Percentiles rank a stretch among this genome's conserved stretches.
Evolutionary conservation across 441 rosid genomes (phyloP).

Genomic region (Lepidium campestre): DNA sequence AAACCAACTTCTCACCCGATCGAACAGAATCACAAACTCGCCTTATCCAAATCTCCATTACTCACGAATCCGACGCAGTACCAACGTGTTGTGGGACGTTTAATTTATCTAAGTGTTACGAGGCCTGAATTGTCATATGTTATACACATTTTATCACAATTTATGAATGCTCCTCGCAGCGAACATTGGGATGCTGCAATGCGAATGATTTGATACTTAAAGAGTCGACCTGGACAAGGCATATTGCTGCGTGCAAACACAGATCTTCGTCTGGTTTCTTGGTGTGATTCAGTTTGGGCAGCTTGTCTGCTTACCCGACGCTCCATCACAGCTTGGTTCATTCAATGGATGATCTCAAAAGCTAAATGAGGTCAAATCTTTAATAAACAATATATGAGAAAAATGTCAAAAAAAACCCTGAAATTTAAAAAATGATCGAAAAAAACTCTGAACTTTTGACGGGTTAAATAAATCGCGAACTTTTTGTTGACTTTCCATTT

Average conservation of each 20-base stretch:
- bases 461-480: too few relatives aligned
- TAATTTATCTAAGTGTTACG: background rate
- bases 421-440: too few relatives aligned
- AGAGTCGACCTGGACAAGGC: background rate
- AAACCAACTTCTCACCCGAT: background rate
- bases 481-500: too few relatives aligned
- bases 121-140: background rate
- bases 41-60: rapidly evolving
- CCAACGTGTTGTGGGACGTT: background rate
- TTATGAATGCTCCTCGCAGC: background rate
- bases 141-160: background rate
- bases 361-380: too few relatives aligned
- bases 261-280: background rate
- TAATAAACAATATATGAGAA: too few relatives aligned
- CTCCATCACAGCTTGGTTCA: background rate
- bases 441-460: too few relatives aligned
- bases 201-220: background rate
- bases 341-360: too few relatives aligned
- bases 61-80: background rate
- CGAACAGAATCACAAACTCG: background rate
- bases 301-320: background rate
- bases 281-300: background rate
- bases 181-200: background rate
- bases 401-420: too few relatives aligned
- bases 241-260: background rate